These are phyloP conservation scores for Flaveria sonorensis DNA, from an alignment of 129 eudicot species.

Conservation along the genomic window DNA sequence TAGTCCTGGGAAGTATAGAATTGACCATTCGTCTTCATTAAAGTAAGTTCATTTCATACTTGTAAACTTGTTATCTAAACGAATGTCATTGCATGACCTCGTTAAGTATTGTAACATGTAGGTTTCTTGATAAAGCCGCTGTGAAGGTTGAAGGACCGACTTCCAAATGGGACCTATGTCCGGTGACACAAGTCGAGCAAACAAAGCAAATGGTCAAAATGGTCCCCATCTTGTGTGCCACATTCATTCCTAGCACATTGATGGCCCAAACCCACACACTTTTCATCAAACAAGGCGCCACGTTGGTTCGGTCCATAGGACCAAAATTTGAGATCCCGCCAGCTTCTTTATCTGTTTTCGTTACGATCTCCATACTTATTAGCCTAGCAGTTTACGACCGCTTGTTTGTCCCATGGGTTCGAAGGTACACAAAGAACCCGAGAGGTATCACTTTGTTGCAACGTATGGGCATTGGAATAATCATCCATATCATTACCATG, in stretches of 20 bases:
- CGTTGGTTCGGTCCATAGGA: slow-evolving; percentile 52
- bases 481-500: slow-evolving; percentile 50
- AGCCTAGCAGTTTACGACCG: slow-evolving; percentile 55
- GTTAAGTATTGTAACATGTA: slow-evolving; percentile 5
- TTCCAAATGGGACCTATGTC: slow-evolving; percentile 46
- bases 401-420: slow-evolving; percentile 45
- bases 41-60: slow-evolving; percentile 32
- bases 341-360: slow-evolving; percentile 53
- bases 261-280: slow-evolving; percentile 48
- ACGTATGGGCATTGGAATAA: slow-evolving; percentile 60
- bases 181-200: slow-evolving; percentile 70
- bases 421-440: slow-evolving; percentile 58
- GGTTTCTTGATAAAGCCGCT: slow-evolving; percentile 57
- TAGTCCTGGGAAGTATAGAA: slow-evolving; percentile 42
- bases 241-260: slow-evolving; percentile 50
- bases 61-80: neutral
- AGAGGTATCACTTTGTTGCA: slow-evolving; percentile 70
- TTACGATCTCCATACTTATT: slow-evolving; percentile 58
- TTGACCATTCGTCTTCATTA: slow-evolving; percentile 51
- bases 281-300: slow-evolving; percentile 66
- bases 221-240: slow-evolving; percentile 48
- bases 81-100: neutral
- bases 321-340: slow-evolving; percentile 64
- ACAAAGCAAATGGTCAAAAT: slow-evolving; percentile 66
- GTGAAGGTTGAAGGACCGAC: slow-evolving; percentile 32